phyloP scores from a whole-genome alignment of 495 filamentous ascomycete genomes.

The Baudoinia panamericana region DNA sequence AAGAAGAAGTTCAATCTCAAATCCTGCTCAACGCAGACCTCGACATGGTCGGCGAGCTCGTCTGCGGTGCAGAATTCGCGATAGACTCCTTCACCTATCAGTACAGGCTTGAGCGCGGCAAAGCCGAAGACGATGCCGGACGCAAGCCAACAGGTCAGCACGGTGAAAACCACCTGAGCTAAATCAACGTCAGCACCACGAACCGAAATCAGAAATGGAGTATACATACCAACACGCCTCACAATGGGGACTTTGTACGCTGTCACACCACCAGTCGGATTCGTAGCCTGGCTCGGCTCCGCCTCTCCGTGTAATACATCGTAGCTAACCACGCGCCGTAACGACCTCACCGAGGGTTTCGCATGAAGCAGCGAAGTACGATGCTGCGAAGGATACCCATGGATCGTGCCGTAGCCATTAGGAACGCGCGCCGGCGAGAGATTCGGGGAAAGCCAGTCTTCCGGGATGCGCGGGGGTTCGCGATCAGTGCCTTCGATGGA shows the following conservation, averaged over 20 bases:
- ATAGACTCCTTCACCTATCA: constrained; percentile 66
- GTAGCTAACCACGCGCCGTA: constrained; percentile 22
- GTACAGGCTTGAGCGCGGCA: constrained; percentile 70
- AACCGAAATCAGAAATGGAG: background rate
- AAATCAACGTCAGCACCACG: constrained; percentile 2
- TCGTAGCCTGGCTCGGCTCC: constrained; percentile 6
- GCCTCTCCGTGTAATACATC: constrained; percentile 21
- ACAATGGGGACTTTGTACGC: constrained; percentile 21
- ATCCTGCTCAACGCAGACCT: constrained; percentile 59
- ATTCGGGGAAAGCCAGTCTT: constrained; percentile 1
- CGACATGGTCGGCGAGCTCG: constrained; percentile 45
- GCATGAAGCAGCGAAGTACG: background rate
- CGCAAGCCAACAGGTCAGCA: constrained; percentile 69
- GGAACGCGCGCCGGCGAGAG: constrained; percentile 5
- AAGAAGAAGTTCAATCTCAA: constrained; percentile 37
- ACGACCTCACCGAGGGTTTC: constrained; percentile 8
- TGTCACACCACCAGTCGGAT: constrained; percentile 19
- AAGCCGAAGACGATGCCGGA: constrained; percentile 74
- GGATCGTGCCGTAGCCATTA: constrained; percentile 17
- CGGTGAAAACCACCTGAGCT: constrained; percentile 49
- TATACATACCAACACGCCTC: constrained; percentile 20
- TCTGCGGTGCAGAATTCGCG: constrained; percentile 44
- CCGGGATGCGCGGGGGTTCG: constrained; percentile 16
- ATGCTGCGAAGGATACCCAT: constrained; percentile 5
- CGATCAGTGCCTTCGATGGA: constrained; percentile 25